phyloP scores from a whole-genome alignment of 2,329 filamentous ascomycete genomes.

The Dendrostoma leiphaemia region DNA sequence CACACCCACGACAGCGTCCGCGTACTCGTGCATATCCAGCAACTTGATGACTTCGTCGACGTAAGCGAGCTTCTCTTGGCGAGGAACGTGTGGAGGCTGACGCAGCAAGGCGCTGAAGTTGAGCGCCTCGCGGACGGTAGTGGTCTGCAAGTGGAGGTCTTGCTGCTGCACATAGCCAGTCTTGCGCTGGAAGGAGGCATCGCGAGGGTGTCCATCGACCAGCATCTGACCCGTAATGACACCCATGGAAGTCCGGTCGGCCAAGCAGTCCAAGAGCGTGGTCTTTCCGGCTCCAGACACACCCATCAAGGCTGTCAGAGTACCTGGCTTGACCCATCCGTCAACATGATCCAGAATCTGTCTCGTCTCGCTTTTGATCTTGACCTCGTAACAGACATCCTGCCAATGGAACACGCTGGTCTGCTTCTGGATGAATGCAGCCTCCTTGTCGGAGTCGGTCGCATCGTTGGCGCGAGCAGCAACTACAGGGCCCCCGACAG shows the following conservation, averaged over 20 bases:
- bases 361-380: constrained; percentile 19
- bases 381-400: constrained; percentile 20
- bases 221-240: constrained; percentile 68
- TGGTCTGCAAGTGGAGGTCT: constrained; percentile 63
- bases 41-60: constrained; percentile 67
- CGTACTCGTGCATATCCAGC: constrained; percentile 64
- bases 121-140: constrained; percentile 65
- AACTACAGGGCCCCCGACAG: constrained; percentile 44
- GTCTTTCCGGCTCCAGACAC: constrained; percentile 72
- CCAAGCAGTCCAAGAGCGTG: constrained; percentile 67
- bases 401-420: constrained; percentile 20
- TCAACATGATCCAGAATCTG: constrained; percentile 19
- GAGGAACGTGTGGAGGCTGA: constrained; percentile 57
- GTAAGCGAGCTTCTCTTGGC: constrained; percentile 62
- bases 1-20: constrained; percentile 66
- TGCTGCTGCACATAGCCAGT: constrained; percentile 69
- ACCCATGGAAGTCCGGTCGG: constrained; percentile 69
- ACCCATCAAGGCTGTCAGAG: constrained; percentile 34
- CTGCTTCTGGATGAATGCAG: constrained; percentile 16
- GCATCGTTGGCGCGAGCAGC: constrained; percentile 43
- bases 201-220: constrained; percentile 61
- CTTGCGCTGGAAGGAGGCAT: constrained; percentile 65
- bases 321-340: constrained; percentile 20
- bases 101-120: constrained; percentile 63
- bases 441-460: constrained; percentile 34